These are phyloP conservation scores for Amesomyces nigricolor DNA, from an alignment of 2,329 filamentous ascomycete genomes.

Conservation along the genomic window DNA sequence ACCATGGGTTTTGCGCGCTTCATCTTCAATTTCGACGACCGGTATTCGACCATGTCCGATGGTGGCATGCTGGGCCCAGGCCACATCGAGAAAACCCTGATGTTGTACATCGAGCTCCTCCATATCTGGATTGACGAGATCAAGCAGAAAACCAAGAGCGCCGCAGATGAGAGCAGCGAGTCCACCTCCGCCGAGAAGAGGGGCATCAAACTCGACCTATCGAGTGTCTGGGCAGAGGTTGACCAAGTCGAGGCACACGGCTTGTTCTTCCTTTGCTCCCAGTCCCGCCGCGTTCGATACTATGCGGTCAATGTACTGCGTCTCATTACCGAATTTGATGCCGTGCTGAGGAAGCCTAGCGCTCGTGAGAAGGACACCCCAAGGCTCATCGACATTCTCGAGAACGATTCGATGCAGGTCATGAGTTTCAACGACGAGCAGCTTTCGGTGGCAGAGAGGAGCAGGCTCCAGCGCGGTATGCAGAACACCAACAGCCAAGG, in stretches of 20 bases:
- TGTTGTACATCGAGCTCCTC: constrained; percentile 86
- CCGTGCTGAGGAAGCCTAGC: constrained; percentile 67
- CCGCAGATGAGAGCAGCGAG: constrained; percentile 59
- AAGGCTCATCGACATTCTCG: constrained; percentile 85
- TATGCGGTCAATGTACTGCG: constrained; percentile 90
- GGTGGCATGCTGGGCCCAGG: constrained; percentile 90
- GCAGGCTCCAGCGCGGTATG: constrained; percentile 83
- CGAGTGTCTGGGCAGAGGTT: constrained; percentile 84
- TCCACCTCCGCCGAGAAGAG: constrained; percentile 60
- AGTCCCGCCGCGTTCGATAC: constrained; percentile 80
- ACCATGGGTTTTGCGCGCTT: constrained; percentile 95
- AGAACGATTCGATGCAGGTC: constrained; percentile 80
- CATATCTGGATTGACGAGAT: constrained; percentile 99
- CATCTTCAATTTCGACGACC: constrained; percentile 97
- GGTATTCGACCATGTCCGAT: constrained; percentile 96
- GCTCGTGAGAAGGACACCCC: constrained; percentile 55
- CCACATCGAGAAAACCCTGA: constrained; percentile 90
- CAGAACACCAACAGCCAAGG: constrained; percentile 78
- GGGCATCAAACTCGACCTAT: constrained; percentile 74
- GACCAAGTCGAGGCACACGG: constrained; percentile 97
- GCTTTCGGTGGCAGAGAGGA: constrained; percentile 85
- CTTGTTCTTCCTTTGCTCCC: constrained; percentile 93
- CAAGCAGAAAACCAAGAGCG: constrained; percentile 74
- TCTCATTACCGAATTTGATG: constrained; percentile 90
- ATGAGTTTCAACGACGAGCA: constrained; percentile 91